Evolutionary conservation across 1,284 basidiomycete species (phyloP), one percentile per base, ranked within the genome.

Genomic region (Ceratobasidium sp.): DNA sequence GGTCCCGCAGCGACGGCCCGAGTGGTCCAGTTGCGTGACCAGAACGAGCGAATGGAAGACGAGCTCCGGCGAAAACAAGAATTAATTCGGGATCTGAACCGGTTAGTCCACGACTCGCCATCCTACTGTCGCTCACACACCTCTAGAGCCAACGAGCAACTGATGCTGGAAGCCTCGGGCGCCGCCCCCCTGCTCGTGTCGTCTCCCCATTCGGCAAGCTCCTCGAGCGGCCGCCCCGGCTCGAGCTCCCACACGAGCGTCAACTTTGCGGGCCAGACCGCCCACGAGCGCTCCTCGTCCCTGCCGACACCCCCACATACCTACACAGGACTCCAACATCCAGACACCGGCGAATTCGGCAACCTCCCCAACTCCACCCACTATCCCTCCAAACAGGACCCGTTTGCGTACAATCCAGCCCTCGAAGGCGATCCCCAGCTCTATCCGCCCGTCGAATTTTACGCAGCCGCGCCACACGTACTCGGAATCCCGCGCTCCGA

Each of bases 181-280:
- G 62, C 62, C 14, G 60, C 60, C 46, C 60, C 60, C 27, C 60
- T 64, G n/a, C 33, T 56, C 8, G 62, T 46, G 33, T 56, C 62
- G 39, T 66, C 62, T n/a, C 62, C 62, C 23, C 50, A 49, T n/a
- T n/a, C n/a, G 41, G 42, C 41, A 21, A 56, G 52, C 52, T 66
- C 62, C 11, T 41, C 62, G 1, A 66, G 62, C 62, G 62, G 60
- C 5, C 6, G 60, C 6, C 60, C 60, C 4, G 60, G 49, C 21
- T 64, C 60, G 8, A 64, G 60, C 49, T 64, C 60, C 30, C 60
- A 53, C 16, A 64, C 60, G n/a, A 53, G 60, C 11, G 60, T 64
- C 49, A 64, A 47, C 33, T 30, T 64, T 64, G 23, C 29, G 47
- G 23, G 60, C 42, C 9, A 46, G 47, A 33, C 62, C 42, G n/a